A percentile compares a stretch with the other conserved stretches of the same genome.
phyloP scores from a whole-genome alignment of 129 eudicot species.

The Logfia minima region DNA sequence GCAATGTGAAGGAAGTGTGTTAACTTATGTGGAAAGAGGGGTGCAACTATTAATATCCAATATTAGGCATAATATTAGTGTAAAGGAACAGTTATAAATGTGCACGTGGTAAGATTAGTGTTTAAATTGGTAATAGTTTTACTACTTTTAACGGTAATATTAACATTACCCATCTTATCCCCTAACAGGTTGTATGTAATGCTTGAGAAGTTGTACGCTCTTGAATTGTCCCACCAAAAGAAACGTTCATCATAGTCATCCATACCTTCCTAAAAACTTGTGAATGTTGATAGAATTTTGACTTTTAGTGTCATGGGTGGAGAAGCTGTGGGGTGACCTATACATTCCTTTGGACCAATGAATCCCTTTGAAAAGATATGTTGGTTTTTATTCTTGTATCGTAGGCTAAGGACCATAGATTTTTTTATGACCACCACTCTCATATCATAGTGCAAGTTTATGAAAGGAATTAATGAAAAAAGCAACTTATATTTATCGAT shows the following conservation, averaged over 20 bases:
- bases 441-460: constrained; percentile 7
- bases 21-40: too few relatives aligned
- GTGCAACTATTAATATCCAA: too few relatives aligned
- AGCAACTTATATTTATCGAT: too few relatives aligned
- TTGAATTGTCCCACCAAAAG: constrained; percentile 3
- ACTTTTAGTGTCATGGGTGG: constrained; percentile 29
- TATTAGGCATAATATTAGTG: too few relatives aligned
- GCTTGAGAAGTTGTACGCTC: background rate
- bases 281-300: constrained; percentile 35
- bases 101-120: too few relatives aligned
- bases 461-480: constrained; percentile 9
- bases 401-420: constrained; percentile 36
- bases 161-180: too few relatives aligned
- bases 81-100: too few relatives aligned
- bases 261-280: constrained; percentile 31
- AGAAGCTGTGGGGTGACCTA: constrained; percentile 27
- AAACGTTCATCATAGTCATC: constrained; percentile 4
- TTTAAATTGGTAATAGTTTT: too few relatives aligned
- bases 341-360: constrained; percentile 18
- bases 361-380: constrained; percentile 17
- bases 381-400: constrained; percentile 16
- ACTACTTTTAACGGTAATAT: too few relatives aligned
- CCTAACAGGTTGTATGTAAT: background rate
- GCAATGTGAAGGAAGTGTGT: too few relatives aligned
- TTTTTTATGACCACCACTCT: constrained; percentile 12